Evolutionary conservation across 306 rosid genomes (phyloP), one percentile per base, ranked within the genome.

Genomic region (Lupinus albus): DNA sequence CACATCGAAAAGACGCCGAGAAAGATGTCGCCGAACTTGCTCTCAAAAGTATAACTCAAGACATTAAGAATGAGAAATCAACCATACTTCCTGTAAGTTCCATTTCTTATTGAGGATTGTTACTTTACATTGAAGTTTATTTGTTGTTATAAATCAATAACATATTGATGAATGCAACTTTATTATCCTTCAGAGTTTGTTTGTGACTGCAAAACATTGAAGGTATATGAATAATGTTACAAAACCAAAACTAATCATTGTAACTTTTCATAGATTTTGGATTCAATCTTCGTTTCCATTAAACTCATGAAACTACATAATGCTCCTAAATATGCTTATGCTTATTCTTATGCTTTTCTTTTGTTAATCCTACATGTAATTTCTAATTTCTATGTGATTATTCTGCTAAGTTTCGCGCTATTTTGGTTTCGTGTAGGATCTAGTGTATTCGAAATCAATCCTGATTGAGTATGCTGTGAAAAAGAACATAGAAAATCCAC

Each of bases 11-110:
- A 52, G 38, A 67, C 8, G 62, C 72, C 7, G 72, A 67, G 8
- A 62, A 67, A 47, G 72, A 67, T 36, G 72, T 50, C n/a, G 72
- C 72, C 18, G 39, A 67, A 18, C 21, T 67, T 38, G 62, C 72
- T 16, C 72, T 67, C 38, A 32, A 67, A 6, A 18, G 20, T 35
- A 18, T 38, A 17, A 7, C 8, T 1, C 20, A 38, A 14, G 21
- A 18, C n/a, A 67, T n/a, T 30, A 35, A 67, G 20, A 51, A 14
- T 49, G 72, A 52, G 1, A 9, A 36, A 12, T 18, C 21, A 13
- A 50, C 5, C 3, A 21, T 11, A 51, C 39, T 38, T 18, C 72
- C 72, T 52, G 72, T 52, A 38, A 52, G 72, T 67, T 67, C 4
- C 32, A 67, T 33, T 20, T 18, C 32, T 52, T 9, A 52, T 18